These are phyloP conservation scores for Monosporozyma aerobia DNA, from an alignment of 805 yeast genomes.

Conservation along the genomic window DNA sequence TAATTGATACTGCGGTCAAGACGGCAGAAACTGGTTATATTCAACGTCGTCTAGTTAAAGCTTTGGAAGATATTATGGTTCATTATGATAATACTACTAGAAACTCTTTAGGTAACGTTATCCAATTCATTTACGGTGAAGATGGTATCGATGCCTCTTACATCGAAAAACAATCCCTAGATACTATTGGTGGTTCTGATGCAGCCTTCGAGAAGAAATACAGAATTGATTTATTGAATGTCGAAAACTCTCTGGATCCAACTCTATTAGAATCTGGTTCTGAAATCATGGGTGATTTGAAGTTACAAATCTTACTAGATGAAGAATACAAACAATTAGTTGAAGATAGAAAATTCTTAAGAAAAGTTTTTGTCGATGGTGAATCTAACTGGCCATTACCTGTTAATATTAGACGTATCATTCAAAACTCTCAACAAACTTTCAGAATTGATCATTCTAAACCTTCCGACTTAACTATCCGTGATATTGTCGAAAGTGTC, in stretches of 20 bases:
- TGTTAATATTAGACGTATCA: conserved; percentile 89
- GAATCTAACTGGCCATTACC: conserved; percentile 97
- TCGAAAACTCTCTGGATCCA: conserved; percentile 54
- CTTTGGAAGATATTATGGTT: conserved; percentile 94
- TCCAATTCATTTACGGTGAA: conserved; percentile 96
- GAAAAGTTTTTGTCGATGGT: conserved; percentile 85
- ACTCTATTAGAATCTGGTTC: conserved; percentile 78
- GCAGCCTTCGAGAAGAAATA: conserved; percentile 73
- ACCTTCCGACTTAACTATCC: conserved; percentile 82
- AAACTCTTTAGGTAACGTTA: conserved; percentile 91
- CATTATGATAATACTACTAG: conserved; percentile 98
- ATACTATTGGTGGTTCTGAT: conserved; percentile 90
- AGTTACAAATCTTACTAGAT: conserved; percentile 71
- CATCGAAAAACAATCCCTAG: conserved; percentile 92
- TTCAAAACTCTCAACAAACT: conserved; percentile 95
- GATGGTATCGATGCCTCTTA: conserved; percentile 98
- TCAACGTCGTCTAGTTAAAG: conserved; percentile 95
- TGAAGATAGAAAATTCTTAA: conserved; percentile 68
- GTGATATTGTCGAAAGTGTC: conserved; percentile 70
- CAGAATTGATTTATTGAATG: conserved; percentile 76
- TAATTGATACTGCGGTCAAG: conserved; percentile 98
- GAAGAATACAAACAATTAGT: conserved; percentile 72
- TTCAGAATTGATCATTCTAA: conserved; percentile 86
- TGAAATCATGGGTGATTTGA: conserved; percentile 83
- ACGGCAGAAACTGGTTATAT: conserved; percentile 98